These are phyloP conservation scores for Teratosphaeria zuluensis DNA, from an alignment of 2,329 filamentous ascomycete species.

Conservation along the genomic window DNA sequence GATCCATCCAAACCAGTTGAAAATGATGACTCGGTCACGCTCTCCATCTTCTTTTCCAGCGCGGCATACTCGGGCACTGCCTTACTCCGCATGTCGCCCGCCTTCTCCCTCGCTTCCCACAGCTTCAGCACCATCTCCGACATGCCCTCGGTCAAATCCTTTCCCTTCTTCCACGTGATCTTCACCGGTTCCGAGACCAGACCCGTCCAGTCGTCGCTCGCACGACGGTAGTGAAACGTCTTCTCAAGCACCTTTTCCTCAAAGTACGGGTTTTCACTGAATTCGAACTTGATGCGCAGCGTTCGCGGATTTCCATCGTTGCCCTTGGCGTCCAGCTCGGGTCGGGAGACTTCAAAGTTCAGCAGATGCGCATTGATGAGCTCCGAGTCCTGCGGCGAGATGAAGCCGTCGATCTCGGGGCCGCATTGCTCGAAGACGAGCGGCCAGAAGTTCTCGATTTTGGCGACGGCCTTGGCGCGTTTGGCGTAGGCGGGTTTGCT, in stretches of 20 bases:
- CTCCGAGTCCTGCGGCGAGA: constrained; percentile 69
- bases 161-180: constrained; percentile 68
- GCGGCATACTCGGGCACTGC: constrained; percentile 47
- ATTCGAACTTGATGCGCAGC: constrained; percentile 67
- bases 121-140: constrained; percentile 63
- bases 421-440: constrained; percentile 83
- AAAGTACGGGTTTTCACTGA: constrained; percentile 74
- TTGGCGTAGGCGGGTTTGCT: constrained; percentile 64
- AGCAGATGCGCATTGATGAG: constrained; percentile 61
- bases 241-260: constrained; percentile 71
- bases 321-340: constrained; percentile 55
- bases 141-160: constrained; percentile 75
- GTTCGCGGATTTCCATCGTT: constrained; percentile 64
- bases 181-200: constrained; percentile 81
- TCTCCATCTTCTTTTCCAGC: constrained; percentile 44
- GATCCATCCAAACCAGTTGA: constrained; percentile 75
- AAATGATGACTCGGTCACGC: constrained; percentile 57
- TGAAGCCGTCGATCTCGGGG: constrained; percentile 75
- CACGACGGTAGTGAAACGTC: constrained; percentile 77
- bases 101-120: constrained; percentile 52
- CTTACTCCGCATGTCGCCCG: constrained; percentile 30
- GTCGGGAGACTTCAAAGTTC: constrained; percentile 63
- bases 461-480: constrained; percentile 58
- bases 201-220: constrained; percentile 59
- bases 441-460: constrained; percentile 89